Base-by-base conservation (phyloP, 2,329 filamentous ascomycete species). In the Venturia effusa region DNA sequence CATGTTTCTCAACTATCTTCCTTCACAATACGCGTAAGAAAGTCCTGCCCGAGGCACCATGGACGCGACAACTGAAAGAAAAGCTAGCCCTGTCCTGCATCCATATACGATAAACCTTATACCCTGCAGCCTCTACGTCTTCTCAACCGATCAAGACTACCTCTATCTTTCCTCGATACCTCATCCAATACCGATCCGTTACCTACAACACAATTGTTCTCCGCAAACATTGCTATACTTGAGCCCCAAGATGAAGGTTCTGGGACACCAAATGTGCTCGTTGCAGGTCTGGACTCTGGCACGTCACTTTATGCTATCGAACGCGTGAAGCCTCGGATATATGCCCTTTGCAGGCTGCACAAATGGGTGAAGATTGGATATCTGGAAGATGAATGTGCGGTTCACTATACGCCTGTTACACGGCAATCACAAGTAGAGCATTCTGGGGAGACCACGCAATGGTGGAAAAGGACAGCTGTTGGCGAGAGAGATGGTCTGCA, bases 281-380 rank as follows among this genome's bases (percentile, higher is more conserved):
- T 76, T 63, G 74, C 74, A 48, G 69, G 70, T 7, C 63, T 70
- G 45, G 73, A 74, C 51, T 66, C 68, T 8, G 71, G 93, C 67
- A 89, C 89, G 75, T 84, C 87, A 0, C 73, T 97, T 2, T 97
- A 92, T 89, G 84, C 85, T 63, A 90, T 92, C 39, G 89, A 92
- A 75, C 80, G 84, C 30, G 84, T 89, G 41, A 77, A 79, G 19
- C 74, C 76, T 59, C 81, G 81, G 0, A 77, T 88, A 3, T 92
- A 89, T 71, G 83, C 84, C 13, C 72, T 90, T 32, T 92, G 87
- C 73, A 86, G 83, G 69, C 76, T 94, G 54, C 87, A 84, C 1
- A 74, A 77, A 24, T 90, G 88, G 87, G 80, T 89, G 27, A 82
- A 86, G 62, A 27, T 65, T 32, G 62, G 48, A n/a, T 39, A 64